A percentile compares a stretch with the other conserved stretches of the same genome.
These are phyloP conservation scores for Pseudogymnoascus sp. DNA, from an alignment of 2,329 filamentous ascomycete genomes.

Conservation along the genomic window DNA sequence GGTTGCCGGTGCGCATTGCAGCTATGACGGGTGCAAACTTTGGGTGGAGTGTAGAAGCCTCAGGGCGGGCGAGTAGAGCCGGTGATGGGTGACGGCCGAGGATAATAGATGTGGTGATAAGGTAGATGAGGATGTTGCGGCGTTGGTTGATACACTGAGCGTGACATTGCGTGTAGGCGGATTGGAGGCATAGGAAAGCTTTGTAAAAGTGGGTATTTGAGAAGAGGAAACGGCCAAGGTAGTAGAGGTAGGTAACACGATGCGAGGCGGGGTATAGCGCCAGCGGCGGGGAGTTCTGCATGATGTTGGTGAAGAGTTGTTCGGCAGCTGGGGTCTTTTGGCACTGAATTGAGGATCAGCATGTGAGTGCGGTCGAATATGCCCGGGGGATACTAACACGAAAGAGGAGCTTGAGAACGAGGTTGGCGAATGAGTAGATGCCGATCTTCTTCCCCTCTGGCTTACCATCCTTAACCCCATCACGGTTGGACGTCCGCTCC, in stretches of 20 bases:
- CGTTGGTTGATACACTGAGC: slow-evolving; percentile 69
- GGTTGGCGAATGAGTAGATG: slow-evolving; percentile 87
- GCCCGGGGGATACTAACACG: slow-evolving; percentile 47
- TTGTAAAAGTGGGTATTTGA: slow-evolving; percentile 75
- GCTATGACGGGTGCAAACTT: slow-evolving; percentile 67
- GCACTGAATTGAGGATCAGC: slow-evolving; percentile 42
- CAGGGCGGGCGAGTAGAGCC: slow-evolving; percentile 59
- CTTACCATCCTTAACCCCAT: slow-evolving; percentile 47
- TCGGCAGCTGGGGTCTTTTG: slow-evolving; percentile 75
- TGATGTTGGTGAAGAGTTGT: slow-evolving; percentile 85
- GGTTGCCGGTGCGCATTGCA: slow-evolving; percentile 67
- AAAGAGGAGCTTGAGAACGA: slow-evolving; percentile 82
- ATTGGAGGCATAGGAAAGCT: slow-evolving; percentile 66
- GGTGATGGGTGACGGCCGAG: slow-evolving; percentile 74
- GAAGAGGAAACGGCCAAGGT: slow-evolving; percentile 84
- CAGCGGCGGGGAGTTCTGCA: slow-evolving; percentile 72
- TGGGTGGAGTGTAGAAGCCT: slow-evolving; percentile 56
- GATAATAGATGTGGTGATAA: slow-evolving; percentile 76
- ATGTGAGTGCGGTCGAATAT: background rate
- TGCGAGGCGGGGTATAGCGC: slow-evolving; percentile 77
- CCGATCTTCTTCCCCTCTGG: slow-evolving; percentile 81
- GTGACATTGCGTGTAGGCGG: slow-evolving; percentile 72
- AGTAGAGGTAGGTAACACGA: slow-evolving; percentile 88
- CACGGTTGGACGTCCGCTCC: slow-evolving; percentile 62
- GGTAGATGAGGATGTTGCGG: slow-evolving; percentile 71